Evolutionary conservation across 1,284 basidiomycete genomes (phyloP).

Genomic region (Cutaneotrichosporon dermatis): DNA sequence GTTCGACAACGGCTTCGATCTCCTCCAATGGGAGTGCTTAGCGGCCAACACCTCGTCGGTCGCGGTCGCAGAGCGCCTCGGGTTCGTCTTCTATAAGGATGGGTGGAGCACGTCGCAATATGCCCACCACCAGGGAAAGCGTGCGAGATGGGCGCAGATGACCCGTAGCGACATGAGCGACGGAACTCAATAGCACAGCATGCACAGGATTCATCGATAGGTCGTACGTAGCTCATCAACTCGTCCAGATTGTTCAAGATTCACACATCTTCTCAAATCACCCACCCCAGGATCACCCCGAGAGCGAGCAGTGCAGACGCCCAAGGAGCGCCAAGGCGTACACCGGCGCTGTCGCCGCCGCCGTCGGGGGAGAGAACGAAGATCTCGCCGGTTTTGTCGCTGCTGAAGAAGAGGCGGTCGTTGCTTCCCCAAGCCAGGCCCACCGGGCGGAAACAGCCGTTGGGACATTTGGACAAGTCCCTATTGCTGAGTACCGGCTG

Average conservation of each 20-base stretch:
- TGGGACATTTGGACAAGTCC: conserved; percentile 8
- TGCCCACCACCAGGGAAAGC: not conserved
- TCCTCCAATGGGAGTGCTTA: not conserved
- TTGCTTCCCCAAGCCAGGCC: conserved; percentile 11
- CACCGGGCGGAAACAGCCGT: conserved; percentile 14
- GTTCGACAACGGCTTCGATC: not conserved
- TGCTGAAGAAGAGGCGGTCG: conserved; percentile 10
- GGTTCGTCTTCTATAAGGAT: not conserved
- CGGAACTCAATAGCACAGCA: not conserved
- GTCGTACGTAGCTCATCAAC: not conserved
- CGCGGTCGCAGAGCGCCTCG: not conserved
- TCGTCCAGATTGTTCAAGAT: not conserved
- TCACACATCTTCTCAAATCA: not conserved
- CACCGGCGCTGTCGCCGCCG: not conserved
- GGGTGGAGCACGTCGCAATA: not conserved
- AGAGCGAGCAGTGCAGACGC: not conserved
- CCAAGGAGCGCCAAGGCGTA: not conserved
- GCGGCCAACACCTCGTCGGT: not conserved
- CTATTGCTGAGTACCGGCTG: conserved; percentile 5
- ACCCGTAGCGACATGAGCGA: too few relatives aligned
- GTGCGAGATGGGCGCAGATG: not conserved
- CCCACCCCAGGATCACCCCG: not conserved
- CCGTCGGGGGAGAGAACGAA: conserved; percentile 6
- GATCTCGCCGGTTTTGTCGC: conserved; percentile 15
- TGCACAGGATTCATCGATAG: not conserved